A percentile compares a stretch with the other conserved stretches of the same genome.
Conservation (phyloP, 2,329 filamentous ascomycete genomes). For the Cercospora nicotianae region DNA sequence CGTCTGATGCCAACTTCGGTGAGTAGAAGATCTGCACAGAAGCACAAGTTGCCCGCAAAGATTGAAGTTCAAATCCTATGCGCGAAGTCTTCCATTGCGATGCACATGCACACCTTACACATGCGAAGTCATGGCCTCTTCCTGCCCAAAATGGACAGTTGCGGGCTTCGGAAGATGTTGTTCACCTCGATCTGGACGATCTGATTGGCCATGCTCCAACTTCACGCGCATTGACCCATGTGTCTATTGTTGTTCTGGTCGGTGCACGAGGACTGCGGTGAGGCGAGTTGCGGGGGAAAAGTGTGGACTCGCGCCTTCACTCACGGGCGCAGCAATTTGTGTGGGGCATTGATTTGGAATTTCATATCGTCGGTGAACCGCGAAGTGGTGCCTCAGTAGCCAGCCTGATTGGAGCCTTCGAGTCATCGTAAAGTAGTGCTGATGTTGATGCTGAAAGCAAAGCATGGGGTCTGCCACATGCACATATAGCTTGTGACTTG, state of each 20-base stretch:
- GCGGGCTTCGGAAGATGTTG: background rate
- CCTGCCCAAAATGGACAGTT: background rate
- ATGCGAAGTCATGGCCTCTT: background rate
- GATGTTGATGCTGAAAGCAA: background rate
- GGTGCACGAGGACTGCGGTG: background rate
- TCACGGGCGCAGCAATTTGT: background rate
- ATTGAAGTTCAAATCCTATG: background rate
- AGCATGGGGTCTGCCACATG: background rate
- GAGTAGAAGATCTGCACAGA: too few relatives aligned
- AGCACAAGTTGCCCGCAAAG: background rate
- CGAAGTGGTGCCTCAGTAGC: background rate
- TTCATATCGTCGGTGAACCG: background rate
- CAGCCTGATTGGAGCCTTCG: background rate
- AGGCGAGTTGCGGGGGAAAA: background rate
- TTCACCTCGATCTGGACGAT: background rate
- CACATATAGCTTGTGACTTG: background rate
- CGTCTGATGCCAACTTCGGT: too few relatives aligned
- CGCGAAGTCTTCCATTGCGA: background rate
- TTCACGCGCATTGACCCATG: background rate
- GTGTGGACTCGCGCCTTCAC: background rate
- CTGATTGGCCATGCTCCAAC: background rate
- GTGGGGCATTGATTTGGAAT: background rate
- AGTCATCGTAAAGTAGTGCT: background rate
- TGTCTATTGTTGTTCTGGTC: background rate
- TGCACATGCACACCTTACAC: background rate